These are phyloP conservation scores for Spizellomyces sp. DNA, from an alignment of 192 early-diverging fungal species.

Conservation along the genomic window DNA sequence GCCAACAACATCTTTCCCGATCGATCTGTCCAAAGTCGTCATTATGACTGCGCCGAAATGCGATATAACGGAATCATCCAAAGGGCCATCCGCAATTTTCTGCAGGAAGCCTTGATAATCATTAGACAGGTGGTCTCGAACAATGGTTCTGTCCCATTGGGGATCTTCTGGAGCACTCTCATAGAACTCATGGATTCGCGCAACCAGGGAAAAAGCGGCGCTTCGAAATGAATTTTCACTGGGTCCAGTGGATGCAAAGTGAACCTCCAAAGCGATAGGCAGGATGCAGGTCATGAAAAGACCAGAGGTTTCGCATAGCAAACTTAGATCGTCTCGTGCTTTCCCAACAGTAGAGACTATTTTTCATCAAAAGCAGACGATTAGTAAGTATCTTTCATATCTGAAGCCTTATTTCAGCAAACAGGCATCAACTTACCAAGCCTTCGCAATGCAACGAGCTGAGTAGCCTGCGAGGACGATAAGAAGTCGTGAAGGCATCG, in stretches of 20 bases:
- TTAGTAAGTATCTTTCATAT: background rate
- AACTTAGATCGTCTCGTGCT: too few relatives aligned
- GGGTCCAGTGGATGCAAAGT: conserved; percentile 18
- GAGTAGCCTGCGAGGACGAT: background rate
- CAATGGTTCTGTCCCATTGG: background rate
- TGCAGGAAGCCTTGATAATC: background rate
- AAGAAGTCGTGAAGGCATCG: background rate
- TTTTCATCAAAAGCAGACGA: too few relatives aligned
- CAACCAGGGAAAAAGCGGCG: conserved; percentile 16
- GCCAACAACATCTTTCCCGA: conserved; percentile 22
- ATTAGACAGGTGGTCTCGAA: background rate
- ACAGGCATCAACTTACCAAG: background rate
- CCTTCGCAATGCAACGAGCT: background rate
- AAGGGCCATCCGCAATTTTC: background rate
- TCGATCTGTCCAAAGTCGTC: conserved; percentile 29
- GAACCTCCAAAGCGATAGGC: conserved; percentile 13
- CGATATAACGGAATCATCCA: background rate
- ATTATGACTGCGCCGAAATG: conserved; percentile 28
- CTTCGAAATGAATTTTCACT: conserved; percentile 23
- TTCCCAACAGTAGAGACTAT: too few relatives aligned
- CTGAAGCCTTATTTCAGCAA: background rate
- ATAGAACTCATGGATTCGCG: background rate
- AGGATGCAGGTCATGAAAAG: background rate
- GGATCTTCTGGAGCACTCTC: background rate
- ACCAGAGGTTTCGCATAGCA: background rate